These are phyloP conservation scores for Salix caprea DNA, from an alignment of 345 rosid genomes.

Conservation along the genomic window DNA sequence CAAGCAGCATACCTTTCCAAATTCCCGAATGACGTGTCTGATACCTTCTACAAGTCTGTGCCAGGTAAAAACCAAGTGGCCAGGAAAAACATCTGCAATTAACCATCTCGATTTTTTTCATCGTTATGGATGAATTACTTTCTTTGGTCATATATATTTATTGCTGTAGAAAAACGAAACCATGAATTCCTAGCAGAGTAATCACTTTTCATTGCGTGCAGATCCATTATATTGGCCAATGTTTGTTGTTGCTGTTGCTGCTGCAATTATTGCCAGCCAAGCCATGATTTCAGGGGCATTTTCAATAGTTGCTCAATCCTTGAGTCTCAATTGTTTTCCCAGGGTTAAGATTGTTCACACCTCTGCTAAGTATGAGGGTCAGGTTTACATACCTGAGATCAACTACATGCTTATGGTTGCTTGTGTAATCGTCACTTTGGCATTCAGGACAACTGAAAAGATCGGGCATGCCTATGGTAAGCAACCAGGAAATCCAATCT, in stretches of 20 bases:
- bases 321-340: conserved; percentile 68
- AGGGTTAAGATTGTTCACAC: conserved; percentile 76
- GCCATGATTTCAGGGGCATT: conserved; percentile 81
- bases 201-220: conserved; percentile 8
- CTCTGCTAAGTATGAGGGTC: conserved; percentile 71
- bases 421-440: conserved; percentile 48
- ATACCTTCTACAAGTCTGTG: conserved; percentile 57
- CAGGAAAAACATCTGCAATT: neutral
- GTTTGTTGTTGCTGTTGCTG: conserved; percentile 67
- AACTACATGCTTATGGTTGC: conserved; percentile 71
- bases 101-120: neutral
- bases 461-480: conserved; percentile 82
- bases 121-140: neutral
- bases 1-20: conserved; percentile 62
- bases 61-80: conserved; percentile 35
- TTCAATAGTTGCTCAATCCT: conserved; percentile 58
- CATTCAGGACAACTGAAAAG: conserved; percentile 49
- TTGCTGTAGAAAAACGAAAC: neutral
- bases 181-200: neutral
- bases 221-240: conserved; percentile 74
- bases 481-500: neutral
- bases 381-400: conserved; percentile 79
- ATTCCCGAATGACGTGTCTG: conserved; percentile 25
- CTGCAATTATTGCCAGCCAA: conserved; percentile 81
- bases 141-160: neutral